These are phyloP conservation scores for Magnolia changhungtana DNA, from an alignment of 164 flowering plant genomes.

Conservation along the genomic window DNA sequence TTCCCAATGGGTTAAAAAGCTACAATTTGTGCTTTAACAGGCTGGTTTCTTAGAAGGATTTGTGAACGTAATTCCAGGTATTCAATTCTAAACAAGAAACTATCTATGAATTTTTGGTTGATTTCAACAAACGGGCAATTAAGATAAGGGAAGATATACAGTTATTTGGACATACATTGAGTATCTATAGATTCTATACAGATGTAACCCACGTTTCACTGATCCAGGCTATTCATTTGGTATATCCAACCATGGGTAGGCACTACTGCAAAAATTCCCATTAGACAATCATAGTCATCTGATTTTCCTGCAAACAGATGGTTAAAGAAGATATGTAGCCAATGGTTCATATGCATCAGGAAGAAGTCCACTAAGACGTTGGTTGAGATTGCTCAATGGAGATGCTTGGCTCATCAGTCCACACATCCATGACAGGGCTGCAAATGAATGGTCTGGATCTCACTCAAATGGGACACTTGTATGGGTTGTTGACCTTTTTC, in stretches of 20 bases:
- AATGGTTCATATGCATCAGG: too few species aligned
- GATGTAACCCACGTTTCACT: neutral
- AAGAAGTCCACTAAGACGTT: neutral
- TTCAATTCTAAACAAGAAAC: neutral
- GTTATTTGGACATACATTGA: too few species aligned
- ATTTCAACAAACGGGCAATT: too few species aligned
- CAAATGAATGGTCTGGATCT: neutral
- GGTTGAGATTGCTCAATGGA: neutral
- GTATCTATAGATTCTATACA: too few species aligned
- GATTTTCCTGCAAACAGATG: too few species aligned
- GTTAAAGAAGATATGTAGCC: too few species aligned
- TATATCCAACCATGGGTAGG: neutral
- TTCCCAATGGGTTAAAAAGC: too few species aligned
- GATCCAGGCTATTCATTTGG: neutral
- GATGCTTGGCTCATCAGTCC: neutral
- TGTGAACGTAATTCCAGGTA: constrained; percentile 90
- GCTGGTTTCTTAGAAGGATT: constrained; percentile 96
- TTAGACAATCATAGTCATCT: neutral
- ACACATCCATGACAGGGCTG: neutral
- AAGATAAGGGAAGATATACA: too few species aligned
- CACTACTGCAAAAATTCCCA: neutral
- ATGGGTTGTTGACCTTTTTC: neutral
- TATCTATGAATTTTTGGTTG: neutral
- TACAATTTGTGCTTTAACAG: constrained; percentile 30
- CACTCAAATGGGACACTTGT: neutral